phyloP scores from a whole-genome alignment of 2,329 filamentous ascomycete species.

The Fusarium devonianum region DNA sequence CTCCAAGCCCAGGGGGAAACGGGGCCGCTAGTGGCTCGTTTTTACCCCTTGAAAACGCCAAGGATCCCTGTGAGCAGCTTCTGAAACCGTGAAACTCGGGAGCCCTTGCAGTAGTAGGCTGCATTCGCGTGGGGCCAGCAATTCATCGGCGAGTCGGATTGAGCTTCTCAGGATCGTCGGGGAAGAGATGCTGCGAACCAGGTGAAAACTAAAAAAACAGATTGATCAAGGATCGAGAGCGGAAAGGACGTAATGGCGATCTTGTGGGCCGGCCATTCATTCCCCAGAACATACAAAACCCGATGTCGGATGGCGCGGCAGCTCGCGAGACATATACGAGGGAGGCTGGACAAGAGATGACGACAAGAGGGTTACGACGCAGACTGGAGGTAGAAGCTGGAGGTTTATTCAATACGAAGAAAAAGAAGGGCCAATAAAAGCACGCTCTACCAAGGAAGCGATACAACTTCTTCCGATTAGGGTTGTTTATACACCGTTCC shows the following conservation, averaged over 20 bases:
- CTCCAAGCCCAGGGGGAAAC: slow-evolving; percentile 24
- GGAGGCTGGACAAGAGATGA: slow-evolving; percentile 8
- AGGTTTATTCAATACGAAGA: too few relatives aligned
- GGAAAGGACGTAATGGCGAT: slow-evolving; percentile 14
- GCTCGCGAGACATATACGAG: slow-evolving; percentile 1
- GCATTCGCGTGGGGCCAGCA: neutral
- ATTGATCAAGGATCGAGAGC: neutral
- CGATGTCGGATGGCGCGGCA: slow-evolving; percentile 6
- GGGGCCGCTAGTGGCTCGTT: slow-evolving; percentile 30
- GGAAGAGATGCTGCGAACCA: too few relatives aligned
- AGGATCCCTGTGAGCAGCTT: slow-evolving; percentile 12
- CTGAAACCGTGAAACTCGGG: slow-evolving; percentile 38
- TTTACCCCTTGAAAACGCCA: slow-evolving; percentile 33
- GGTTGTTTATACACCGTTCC: too few relatives aligned
- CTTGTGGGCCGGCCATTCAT: slow-evolving; percentile 4
- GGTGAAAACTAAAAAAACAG: too few relatives aligned
- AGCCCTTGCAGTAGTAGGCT: slow-evolving; percentile 14
- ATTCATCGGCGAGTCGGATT: neutral
- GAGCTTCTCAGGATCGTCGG: neutral
- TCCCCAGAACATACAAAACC: slow-evolving; percentile 6
- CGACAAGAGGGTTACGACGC: neutral
- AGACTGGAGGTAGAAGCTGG: too few relatives aligned
- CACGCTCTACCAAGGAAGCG: too few relatives aligned
- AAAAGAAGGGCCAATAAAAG: too few relatives aligned
- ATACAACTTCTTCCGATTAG: too few relatives aligned